Percentiles rank a stretch among this genome's conserved stretches.
phyloP scores from a whole-genome alignment of 1,284 basidiomycete species.

The Athelia sp. region DNA sequence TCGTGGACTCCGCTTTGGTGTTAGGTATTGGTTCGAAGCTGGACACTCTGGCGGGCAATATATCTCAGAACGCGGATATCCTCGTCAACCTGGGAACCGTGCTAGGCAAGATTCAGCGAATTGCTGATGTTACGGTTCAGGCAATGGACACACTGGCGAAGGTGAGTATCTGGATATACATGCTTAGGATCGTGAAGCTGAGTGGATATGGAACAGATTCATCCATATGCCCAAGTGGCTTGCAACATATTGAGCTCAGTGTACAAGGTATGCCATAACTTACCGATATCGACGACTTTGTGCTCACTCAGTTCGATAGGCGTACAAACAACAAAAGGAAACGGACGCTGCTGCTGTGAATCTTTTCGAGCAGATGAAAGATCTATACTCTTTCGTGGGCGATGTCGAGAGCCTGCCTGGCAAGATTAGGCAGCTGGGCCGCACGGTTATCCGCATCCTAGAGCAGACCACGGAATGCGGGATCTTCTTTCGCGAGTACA shows the following conservation, averaged over 20 bases:
- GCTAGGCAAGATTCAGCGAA: too few relatives aligned
- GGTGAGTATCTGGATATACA: neutral
- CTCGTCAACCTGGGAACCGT: too few relatives aligned
- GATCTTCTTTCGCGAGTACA: conserved; percentile 7
- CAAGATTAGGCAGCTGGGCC: conserved; percentile 2
- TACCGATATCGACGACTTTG: neutral
- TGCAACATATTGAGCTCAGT: neutral
- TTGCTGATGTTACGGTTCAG: too few relatives aligned
- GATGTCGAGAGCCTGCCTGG: neutral
- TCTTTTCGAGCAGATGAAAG: conserved; percentile 5
- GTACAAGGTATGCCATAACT: neutral
- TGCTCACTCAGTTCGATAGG: neutral
- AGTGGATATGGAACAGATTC: neutral
- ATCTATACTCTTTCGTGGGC: conserved; percentile 4
- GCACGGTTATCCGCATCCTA: neutral
- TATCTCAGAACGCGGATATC: too few relatives aligned
- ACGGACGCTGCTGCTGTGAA: conserved; percentile 1
- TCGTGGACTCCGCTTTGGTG: too few relatives aligned
- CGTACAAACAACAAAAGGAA: conserved; percentile 1
- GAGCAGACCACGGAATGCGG: conserved; percentile 7
- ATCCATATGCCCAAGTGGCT: neutral
- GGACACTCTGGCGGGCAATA: too few relatives aligned
- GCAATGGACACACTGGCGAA: neutral
- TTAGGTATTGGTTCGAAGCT: too few relatives aligned
- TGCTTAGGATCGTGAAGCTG: too few relatives aligned